Evolutionary conservation across 768 basidiomycete species (phyloP).

Genomic region (Paxillus involutus): DNA sequence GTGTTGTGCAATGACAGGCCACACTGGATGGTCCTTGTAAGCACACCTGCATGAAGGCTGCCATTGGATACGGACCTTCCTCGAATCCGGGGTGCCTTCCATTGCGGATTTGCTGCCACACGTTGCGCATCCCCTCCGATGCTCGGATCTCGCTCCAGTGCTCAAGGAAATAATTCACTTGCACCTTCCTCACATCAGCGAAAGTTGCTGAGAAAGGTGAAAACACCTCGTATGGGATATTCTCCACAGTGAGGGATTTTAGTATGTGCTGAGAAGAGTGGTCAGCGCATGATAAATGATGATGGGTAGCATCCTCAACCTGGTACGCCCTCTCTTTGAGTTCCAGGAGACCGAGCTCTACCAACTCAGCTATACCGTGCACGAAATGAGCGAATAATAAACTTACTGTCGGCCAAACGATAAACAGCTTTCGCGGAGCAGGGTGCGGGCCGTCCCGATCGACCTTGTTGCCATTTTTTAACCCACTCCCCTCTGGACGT

Average conservation of each 20-base stretch:
- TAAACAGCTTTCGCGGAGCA: conserved; percentile 87
- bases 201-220: conserved; percentile 82
- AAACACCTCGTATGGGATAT: conserved; percentile 85
- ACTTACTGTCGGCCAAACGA: conserved; percentile 78
- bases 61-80: conserved; percentile 52
- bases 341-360: conserved; percentile 72
- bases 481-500: conserved; percentile 68
- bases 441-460: conserved; percentile 63
- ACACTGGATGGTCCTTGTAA: conserved; percentile 43
- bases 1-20: conserved; percentile 64
- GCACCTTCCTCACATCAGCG: conserved; percentile 78
- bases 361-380: neutral
- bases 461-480: conserved; percentile 57
- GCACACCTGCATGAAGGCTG: neutral
- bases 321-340: conserved; percentile 73
- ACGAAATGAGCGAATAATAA: neutral
- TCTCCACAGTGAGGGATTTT: conserved; percentile 71
- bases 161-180: conserved; percentile 75
- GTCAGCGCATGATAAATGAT: conserved; percentile 1
- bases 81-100: conserved; percentile 88
- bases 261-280: conserved; percentile 59
- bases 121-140: conserved; percentile 80
- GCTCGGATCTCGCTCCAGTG: conserved; percentile 82
- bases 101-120: conserved; percentile 83
- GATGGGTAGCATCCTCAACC: conserved; percentile 15